Evolutionary conservation across 2,329 filamentous ascomycete genomes (phyloP).

Genomic region (Parasarocladium wereldwijsianum): DNA sequence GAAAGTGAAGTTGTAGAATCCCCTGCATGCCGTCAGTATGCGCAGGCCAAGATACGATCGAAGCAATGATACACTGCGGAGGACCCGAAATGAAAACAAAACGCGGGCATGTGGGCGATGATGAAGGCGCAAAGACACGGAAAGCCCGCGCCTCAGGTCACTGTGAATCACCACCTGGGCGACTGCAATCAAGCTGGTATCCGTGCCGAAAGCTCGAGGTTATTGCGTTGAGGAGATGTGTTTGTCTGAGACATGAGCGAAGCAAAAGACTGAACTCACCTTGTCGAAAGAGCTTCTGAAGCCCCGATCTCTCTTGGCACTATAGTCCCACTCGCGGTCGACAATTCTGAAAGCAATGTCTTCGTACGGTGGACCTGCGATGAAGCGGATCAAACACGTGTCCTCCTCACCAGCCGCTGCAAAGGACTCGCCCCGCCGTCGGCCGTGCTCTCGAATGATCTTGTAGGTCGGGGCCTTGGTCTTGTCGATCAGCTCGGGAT

Average conservation of each 20-base stretch:
- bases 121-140: no score
- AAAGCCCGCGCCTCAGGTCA: no score
- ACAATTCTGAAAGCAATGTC: slow-evolving; percentile 96
- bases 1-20: slow-evolving; percentile 91
- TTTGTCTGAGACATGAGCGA: no score
- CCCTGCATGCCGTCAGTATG: no score
- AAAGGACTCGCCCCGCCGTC: slow-evolving; percentile 80
- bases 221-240: no score
- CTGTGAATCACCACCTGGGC: no score
- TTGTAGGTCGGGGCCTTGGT: slow-evolving; percentile 88
- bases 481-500: slow-evolving; percentile 92
- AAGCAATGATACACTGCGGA: slow-evolving; percentile 13
- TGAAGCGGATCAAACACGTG: slow-evolving; percentile 90
- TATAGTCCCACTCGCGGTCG: slow-evolving; percentile 98
- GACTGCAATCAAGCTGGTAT: no score
- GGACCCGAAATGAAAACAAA: background rate
- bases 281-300: slow-evolving; percentile 97
- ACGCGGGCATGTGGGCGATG: no score
- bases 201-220: no score
- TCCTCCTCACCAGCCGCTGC: slow-evolving; percentile 91
- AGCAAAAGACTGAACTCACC: slow-evolving; percentile 35
- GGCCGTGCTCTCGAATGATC: slow-evolving; percentile 84
- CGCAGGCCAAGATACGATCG: no score
- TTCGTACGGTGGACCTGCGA: slow-evolving; percentile 89
- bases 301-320: slow-evolving; percentile 82